A percentile compares a stretch with the other conserved stretches of the same genome.
Evolutionary conservation across 1,284 basidiomycete genomes (phyloP).

Genomic region (Sparassis latifolia): DNA sequence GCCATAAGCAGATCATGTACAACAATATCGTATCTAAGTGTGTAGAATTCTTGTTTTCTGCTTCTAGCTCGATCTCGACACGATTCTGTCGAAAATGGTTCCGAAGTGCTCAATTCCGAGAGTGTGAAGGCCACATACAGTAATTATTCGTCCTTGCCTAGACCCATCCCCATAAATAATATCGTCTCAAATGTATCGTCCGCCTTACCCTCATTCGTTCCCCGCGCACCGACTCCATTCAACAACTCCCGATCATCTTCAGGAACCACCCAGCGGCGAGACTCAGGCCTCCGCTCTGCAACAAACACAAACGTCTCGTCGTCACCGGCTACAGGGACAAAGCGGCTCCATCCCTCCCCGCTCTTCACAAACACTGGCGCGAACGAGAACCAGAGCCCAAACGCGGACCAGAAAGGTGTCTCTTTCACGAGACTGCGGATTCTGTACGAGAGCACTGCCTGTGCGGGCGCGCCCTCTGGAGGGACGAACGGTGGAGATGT

Average conservation of each 20-base stretch:
- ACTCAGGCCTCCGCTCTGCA: slow-evolving; percentile 50
- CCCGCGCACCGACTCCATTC: slow-evolving; percentile 44
- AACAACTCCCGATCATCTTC: slow-evolving; percentile 46
- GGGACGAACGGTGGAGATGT: slow-evolving; percentile 43
- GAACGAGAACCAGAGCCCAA: slow-evolving; percentile 79
- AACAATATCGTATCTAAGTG: too few relatives aligned
- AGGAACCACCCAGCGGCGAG: slow-evolving; percentile 50
- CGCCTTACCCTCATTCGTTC: slow-evolving; percentile 35
- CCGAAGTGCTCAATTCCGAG: too few relatives aligned
- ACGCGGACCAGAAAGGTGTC: slow-evolving; percentile 73
- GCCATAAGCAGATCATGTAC: not conserved
- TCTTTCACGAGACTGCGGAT: slow-evolving; percentile 75
- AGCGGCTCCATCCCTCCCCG: slow-evolving; percentile 16
- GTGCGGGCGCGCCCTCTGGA: slow-evolving; percentile 7
- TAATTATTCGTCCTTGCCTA: not conserved
- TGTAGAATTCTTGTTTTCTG: too few relatives aligned
- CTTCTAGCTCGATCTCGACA: too few relatives aligned
- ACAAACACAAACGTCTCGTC: slow-evolving; percentile 55
- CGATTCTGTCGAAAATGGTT: too few relatives aligned
- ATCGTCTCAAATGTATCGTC: slow-evolving; percentile 68
- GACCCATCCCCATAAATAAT: slow-evolving; percentile 40
- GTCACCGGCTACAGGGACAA: slow-evolving; percentile 24
- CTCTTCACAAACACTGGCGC: slow-evolving; percentile 45
- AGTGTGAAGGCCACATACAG: too few relatives aligned
- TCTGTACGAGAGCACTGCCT: slow-evolving; percentile 66